A percentile compares a stretch with the other conserved stretches of the same genome.
Evolutionary conservation across 371 early-diverging fungal genomes (phyloP).

Genomic region (Mortierella sp.): DNA sequence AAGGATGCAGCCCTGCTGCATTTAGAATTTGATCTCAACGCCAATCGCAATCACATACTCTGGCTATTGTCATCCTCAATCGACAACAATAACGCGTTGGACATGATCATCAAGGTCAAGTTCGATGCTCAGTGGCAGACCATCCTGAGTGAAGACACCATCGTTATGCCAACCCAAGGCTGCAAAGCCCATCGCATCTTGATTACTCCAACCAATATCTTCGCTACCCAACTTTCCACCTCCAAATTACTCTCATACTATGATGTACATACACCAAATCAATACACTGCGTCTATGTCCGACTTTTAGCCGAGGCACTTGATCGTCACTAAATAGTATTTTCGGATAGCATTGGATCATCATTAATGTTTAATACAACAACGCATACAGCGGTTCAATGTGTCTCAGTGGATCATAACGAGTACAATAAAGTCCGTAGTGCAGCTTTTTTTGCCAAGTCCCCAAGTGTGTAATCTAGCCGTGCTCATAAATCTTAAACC

Average conservation of each 20-base stretch:
- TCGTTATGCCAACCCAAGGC: slow-evolving; percentile 24
- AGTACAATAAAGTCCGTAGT: too few relatives aligned
- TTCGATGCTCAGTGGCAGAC: slow-evolving; percentile 13
- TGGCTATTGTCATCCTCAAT: slow-evolving; percentile 45
- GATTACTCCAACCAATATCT: slow-evolving; percentile 8
- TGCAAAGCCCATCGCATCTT: slow-evolving; percentile 33
- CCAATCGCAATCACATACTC: slow-evolving; percentile 2
- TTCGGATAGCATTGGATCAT: too few relatives aligned
- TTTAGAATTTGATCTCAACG: slow-evolving; percentile 22
- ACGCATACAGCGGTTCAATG: too few relatives aligned
- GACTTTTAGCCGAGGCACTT: too few relatives aligned
- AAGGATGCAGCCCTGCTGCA: slow-evolving; percentile 25
- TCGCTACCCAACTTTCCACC: slow-evolving; percentile 25
- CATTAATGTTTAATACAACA: too few relatives aligned
- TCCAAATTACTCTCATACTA: slow-evolving; percentile 21
- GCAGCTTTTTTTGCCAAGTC: too few relatives aligned
- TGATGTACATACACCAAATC: too few relatives aligned
- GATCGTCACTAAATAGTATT: too few relatives aligned
- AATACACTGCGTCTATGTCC: too few relatives aligned
- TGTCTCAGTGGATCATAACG: too few relatives aligned
- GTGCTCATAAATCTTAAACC: too few relatives aligned
- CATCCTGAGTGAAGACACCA: slow-evolving; percentile 22
- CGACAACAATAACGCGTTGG: slow-evolving; percentile 23
- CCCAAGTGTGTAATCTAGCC: too few relatives aligned
- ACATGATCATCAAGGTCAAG: slow-evolving; percentile 31